phyloP scores from a whole-genome alignment of 345 rosid genomes.

The Gossypium australe region DNA sequence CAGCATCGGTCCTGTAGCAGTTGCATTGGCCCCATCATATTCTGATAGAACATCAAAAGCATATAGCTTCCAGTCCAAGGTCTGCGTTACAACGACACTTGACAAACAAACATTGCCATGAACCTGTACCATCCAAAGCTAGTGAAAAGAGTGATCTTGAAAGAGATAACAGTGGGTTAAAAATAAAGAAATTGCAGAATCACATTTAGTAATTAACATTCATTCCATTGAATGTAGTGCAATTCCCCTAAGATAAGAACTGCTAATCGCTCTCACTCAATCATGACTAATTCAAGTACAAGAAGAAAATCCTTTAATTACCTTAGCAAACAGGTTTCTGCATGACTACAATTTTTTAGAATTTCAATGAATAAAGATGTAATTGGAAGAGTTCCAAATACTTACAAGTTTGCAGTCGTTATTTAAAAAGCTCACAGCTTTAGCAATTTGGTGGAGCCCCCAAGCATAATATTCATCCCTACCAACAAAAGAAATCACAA shows the following conservation, averaged over 20 bases:
- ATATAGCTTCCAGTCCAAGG: slow-evolving; percentile 99
- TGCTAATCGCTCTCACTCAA: background rate
- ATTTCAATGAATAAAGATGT: background rate
- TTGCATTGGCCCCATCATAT: slow-evolving; percentile 80
- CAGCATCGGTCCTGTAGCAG: slow-evolving; percentile 94
- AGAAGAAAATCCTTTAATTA: background rate
- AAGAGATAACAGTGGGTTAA: background rate
- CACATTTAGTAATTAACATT: background rate
- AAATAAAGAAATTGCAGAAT: background rate
- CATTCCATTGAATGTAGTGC: background rate
- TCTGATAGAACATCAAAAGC: slow-evolving; percentile 96
- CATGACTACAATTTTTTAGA: background rate
- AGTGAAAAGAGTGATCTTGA: slow-evolving; percentile 12
- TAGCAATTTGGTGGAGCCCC: slow-evolving; percentile 88
- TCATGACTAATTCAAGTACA: background rate
- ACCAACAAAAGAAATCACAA: slow-evolving; percentile 16
- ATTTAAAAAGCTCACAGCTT: slow-evolving; percentile 98
- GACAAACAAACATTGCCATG: slow-evolving; percentile 94
- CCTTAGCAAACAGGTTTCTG: background rate
- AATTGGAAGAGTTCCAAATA: slow-evolving; percentile 6
- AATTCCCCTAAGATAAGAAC: slow-evolving; percentile 1
- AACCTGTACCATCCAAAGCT: slow-evolving; percentile 46
- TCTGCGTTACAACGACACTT: slow-evolving; percentile 92
- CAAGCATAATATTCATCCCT: slow-evolving; percentile 98
- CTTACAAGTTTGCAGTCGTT: slow-evolving; percentile 98